Base-by-base conservation (phyloP, 148 eudicot genomes). In the Spergularia bocconei region DNA sequence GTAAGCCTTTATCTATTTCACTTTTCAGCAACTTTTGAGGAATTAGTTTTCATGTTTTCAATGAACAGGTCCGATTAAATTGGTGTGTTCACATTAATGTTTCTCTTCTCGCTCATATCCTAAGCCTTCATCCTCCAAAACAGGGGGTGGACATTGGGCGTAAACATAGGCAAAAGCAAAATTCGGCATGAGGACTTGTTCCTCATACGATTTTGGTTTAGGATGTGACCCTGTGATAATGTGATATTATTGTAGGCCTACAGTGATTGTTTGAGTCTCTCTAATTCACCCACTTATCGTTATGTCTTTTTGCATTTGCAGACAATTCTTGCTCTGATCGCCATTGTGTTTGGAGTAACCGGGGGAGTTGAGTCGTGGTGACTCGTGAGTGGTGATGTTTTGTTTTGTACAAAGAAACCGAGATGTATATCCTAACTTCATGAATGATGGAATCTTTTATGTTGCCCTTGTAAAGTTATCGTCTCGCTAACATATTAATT, bases 311-410 rank as follows among this genome's bases (percentile, higher is more conserved):
- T 72, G 21, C n/a, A 15, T 53, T 19, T 83, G 87, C 98, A 93
- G 98, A 83, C 96, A 36, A 74, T 89, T 29, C 85, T 93, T 54
- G 86, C 88, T 38, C 21, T 86, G 76, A 80, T 93, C 71, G 97
- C 93, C 39, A 74, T 93, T 47, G 74, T 82, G 70, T 84, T 88
- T 64, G 97, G 97, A 55, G 87, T 83, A 74, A 85, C 87, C 4
- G 86, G 65, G 82, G 94, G 77, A 19, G 76, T 82, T 17, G 84
- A 91, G 16, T n/a, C 74, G 61, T 93, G 97, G 94, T 88, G 84
- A 91, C 0, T 20, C 71, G 15, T 65, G 66, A 36, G 13, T 15
- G 53, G 2, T 50, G 59, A 36, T 54, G 39, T 70, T 23, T 23
- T 55, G 36, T 29, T 29, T 29, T 17, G 56, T 44, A 74, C 70